A percentile compares a stretch with the other conserved stretches of the same genome.
Conservation (phyloP, 148 eudicot genomes). For the Salicornia ramosissima region DNA sequence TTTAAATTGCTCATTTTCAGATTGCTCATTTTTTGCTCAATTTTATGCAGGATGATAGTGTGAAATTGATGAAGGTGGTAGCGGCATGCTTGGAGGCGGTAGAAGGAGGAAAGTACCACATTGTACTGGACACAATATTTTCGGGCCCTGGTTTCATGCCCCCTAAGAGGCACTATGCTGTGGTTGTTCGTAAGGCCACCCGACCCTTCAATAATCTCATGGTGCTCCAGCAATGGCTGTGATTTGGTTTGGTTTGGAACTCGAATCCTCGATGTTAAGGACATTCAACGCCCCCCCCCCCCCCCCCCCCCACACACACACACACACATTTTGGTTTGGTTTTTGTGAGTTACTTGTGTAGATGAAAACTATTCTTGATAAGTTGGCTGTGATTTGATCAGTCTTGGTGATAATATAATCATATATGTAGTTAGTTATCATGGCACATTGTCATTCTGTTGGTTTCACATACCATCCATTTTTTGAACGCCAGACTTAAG, state of each 20-base stretch:
- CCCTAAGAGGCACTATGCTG: slow-evolving; percentile 9
- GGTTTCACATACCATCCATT: too few species aligned
- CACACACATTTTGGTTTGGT: neutral
- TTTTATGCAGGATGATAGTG: slow-evolving; percentile 8
- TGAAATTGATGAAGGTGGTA: neutral
- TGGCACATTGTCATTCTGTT: too few species aligned
- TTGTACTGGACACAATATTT: slow-evolving; percentile 8
- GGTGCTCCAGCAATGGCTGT: slow-evolving; percentile 24
- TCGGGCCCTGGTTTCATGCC: too few species aligned
- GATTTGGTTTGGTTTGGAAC: too few species aligned
- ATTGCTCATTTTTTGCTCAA: neutral
- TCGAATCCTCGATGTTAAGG: neutral
- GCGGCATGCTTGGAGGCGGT: slow-evolving; percentile 29
- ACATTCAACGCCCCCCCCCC: neutral
- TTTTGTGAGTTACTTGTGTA: neutral
- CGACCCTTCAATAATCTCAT: slow-evolving; percentile 11
- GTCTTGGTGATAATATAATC: too few species aligned
- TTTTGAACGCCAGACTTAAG: too few species aligned
- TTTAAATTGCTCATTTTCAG: too few species aligned
- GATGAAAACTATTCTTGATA: too few species aligned
- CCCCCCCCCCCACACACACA: neutral
- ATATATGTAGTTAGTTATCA: too few species aligned
- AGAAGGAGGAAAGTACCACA: slow-evolving; percentile 28
- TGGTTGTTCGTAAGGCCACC: slow-evolving; percentile 10
- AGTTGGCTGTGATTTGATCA: too few species aligned